phyloP scores from a whole-genome alignment of 139 green algal species.

The Picochlorum costavermella region DNA sequence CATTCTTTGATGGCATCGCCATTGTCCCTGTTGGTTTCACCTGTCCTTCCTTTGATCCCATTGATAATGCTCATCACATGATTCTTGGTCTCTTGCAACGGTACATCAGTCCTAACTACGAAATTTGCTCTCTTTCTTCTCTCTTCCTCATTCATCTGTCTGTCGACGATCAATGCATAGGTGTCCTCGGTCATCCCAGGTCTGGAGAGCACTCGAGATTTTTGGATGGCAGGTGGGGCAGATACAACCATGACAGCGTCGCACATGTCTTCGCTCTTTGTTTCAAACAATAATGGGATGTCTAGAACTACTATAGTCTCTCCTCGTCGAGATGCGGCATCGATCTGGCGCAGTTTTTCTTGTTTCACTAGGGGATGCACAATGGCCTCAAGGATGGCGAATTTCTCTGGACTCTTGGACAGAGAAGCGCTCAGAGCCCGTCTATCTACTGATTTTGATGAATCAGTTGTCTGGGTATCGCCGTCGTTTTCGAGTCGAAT shows the following conservation, averaged over 20 bases:
- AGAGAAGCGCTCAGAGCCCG: slow-evolving; percentile 18
- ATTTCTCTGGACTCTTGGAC: slow-evolving; percentile 23
- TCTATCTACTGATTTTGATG: not conserved
- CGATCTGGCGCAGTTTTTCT: slow-evolving; percentile 34
- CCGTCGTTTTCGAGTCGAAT: not conserved
- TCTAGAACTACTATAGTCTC: slow-evolving; percentile 63
- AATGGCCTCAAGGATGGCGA: slow-evolving; percentile 58
- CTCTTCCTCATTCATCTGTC: slow-evolving; percentile 67
- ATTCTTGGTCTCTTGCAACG: slow-evolving; percentile 40
- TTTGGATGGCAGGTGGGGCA: slow-evolving; percentile 45
- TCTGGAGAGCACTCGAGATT: slow-evolving; percentile 56
- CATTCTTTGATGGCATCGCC: not conserved
- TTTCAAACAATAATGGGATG: slow-evolving; percentile 83
- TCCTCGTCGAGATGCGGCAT: slow-evolving; percentile 2
- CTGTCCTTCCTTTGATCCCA: slow-evolving; percentile 19
- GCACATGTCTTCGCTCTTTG: slow-evolving; percentile 22
- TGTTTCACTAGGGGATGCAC: slow-evolving; percentile 73
- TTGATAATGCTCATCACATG: slow-evolving; percentile 40
- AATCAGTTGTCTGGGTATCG: not conserved
- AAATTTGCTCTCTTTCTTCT: slow-evolving; percentile 58
- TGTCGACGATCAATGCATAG: slow-evolving; percentile 53
- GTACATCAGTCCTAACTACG: slow-evolving; percentile 60
- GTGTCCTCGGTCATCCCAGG: slow-evolving; percentile 68
- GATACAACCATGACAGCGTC: slow-evolving; percentile 69
- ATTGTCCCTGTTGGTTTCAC: not conserved